A percentile compares a stretch with the other conserved stretches of the same genome.
Evolutionary conservation across 139 green algal genomes (phyloP).

Genomic region (Edaphochlamys debaryana): DNA sequence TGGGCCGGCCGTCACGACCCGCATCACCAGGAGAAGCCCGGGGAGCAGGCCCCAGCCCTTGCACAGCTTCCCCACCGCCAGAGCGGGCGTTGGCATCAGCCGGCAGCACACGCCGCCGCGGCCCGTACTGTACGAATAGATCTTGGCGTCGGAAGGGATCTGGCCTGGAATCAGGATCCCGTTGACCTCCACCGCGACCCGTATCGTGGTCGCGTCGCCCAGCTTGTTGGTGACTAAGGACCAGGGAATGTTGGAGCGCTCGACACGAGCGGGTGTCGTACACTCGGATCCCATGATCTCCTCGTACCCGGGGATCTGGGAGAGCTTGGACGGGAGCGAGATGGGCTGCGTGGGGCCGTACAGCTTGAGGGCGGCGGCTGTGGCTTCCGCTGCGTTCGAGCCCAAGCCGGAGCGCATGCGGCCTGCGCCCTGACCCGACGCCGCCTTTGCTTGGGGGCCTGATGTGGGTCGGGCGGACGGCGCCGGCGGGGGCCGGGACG

Average conservation of each 20-base stretch:
- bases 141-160: too few species aligned
- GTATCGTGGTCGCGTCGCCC: not conserved
- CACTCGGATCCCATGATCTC: not conserved
- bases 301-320: not conserved
- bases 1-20: not conserved
- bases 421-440: too few species aligned
- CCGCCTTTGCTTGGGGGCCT: too few species aligned
- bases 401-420: too few species aligned
- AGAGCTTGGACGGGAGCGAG: too few species aligned
- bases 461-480: too few species aligned
- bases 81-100: not conserved
- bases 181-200: conserved; percentile 19
- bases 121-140: not conserved
- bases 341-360: too few species aligned
- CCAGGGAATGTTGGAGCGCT: not conserved
- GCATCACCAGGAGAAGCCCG: not conserved
- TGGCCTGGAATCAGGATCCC: not conserved
- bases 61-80: not conserved
- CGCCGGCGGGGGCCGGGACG: not conserved
- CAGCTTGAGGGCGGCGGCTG: not conserved
- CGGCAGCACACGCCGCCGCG: not conserved
- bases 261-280: too few species aligned
- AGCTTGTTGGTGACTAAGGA: not conserved
- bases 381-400: too few species aligned
- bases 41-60: conserved; percentile 24